Evolutionary conservation across 148 eudicot genomes (phyloP), one percentile per base, ranked within the genome.

Genomic region (Talinum fruticosum): DNA sequence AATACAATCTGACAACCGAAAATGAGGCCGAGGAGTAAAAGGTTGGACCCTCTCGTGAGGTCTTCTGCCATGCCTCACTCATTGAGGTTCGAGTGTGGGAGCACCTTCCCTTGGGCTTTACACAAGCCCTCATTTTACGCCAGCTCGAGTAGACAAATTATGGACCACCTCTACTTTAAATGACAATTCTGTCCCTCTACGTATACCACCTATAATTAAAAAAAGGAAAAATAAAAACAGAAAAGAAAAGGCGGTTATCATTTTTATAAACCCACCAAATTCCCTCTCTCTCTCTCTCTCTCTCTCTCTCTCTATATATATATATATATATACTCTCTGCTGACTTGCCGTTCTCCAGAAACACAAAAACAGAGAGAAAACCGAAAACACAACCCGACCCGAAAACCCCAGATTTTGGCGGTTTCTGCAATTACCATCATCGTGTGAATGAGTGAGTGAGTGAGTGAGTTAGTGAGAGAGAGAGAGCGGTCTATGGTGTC

Each of bases 401-500:
- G n/a, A 16, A 36, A 21, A 23, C 13, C 45, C 8, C 38, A 7
- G 15, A 21, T 0, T 68, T 36, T 5, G 21, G 45, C 35, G 10
- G 4, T 24, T 19, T 8, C 32, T 4, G 13, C 10, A 30, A 41
- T 3, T 8, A n/a, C 5, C 49, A 69, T n/a, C 32, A 8, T 21
- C 61, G 24, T 6, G 0, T 33, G 10, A 44, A n/a, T n/a, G n/a
- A n/a, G n/a, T n/a, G n/a, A n/a, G n/a, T n/a, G 26, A 36, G 26
- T 0, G 18, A 67, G 37, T 10, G 19, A 18, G 14, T 0, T 49
- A 49, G 64, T 4, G 32, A 23, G 35, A 47, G 33, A 26, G 29
- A 15, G 2, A 26, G 15, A 37, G 32, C 30, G 5, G 45, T 6
- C 26, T 33, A 84, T 88, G 87, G 90, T 86, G 51, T 82, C 83